These are phyloP conservation scores for Trichophyton mentagrophytes DNA, from an alignment of 2,329 filamentous ascomycete species.

Conservation along the genomic window DNA sequence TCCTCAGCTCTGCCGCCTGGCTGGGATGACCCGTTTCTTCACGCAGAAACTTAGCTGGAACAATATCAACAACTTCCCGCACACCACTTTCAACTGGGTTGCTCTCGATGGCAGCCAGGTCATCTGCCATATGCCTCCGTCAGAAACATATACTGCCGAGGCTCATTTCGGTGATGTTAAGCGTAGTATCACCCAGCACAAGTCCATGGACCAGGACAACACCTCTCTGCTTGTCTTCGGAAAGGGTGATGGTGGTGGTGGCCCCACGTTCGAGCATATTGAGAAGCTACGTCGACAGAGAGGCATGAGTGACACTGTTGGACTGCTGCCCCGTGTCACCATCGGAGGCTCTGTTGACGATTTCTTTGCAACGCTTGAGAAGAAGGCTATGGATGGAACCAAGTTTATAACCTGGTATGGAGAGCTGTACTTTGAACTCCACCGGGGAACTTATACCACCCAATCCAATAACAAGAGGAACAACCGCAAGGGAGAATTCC, in stretches of 20 bases:
- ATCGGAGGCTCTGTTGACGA: conserved; percentile 85
- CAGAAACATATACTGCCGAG: conserved; percentile 88
- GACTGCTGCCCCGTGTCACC: conserved; percentile 71
- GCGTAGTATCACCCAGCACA: conserved; percentile 81
- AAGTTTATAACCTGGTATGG: conserved; percentile 93
- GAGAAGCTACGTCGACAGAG: conserved; percentile 90
- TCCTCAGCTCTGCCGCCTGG: conserved; percentile 80
- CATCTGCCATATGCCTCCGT: conserved; percentile 91
- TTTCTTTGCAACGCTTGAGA: conserved; percentile 77
- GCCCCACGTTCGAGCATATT: conserved; percentile 83
- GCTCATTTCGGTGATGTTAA: conserved; percentile 91
- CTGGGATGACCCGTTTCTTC: conserved; percentile 94
- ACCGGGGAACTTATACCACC: conserved; percentile 93
- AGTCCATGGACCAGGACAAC: conserved; percentile 85
- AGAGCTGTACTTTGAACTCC: conserved; percentile 94
- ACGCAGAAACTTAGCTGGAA: conserved; percentile 99
- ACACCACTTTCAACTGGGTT: conserved; percentile 99
- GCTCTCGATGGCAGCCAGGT: conserved; percentile 91
- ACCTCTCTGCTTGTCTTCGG: conserved; percentile 88
- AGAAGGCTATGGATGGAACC: conserved; percentile 54
- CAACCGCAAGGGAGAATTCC: conserved; percentile 72
- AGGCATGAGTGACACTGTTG: conserved; percentile 77
- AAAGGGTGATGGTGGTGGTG: conserved; percentile 91
- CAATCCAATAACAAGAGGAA: conserved; percentile 95
- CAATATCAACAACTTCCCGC: conserved; percentile 98